Conservation (phyloP, 2,329 filamentous ascomycete genomes). For the Colletotrichum chlorophyti region DNA sequence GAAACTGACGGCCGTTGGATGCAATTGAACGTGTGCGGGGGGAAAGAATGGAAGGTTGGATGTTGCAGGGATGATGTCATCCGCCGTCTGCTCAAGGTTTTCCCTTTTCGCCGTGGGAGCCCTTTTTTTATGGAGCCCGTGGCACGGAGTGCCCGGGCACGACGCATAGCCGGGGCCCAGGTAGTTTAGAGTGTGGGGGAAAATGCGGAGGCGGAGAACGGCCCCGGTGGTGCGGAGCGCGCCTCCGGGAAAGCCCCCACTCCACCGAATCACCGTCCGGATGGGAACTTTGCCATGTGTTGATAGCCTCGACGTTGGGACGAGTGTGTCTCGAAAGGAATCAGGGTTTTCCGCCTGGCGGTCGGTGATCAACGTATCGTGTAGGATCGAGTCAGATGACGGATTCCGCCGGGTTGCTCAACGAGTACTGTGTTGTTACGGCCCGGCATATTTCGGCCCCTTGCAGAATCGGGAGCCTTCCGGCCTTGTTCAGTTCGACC, state of each 20-base stretch:
- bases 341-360: too few relatives aligned
- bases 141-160: slow-evolving; percentile 6
- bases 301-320: too few relatives aligned
- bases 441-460: too few relatives aligned
- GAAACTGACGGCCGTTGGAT: not conserved
- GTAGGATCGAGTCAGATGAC: too few relatives aligned
- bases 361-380: too few relatives aligned
- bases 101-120: slow-evolving; percentile 6
- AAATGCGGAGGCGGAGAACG: slow-evolving; percentile 21
- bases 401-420: too few relatives aligned
- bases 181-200: not conserved
- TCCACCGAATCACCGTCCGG: not conserved
- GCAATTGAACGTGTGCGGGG: not conserved
- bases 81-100: not conserved
- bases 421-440: too few relatives aligned
- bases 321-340: too few relatives aligned
- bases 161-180: slow-evolving; percentile 15
- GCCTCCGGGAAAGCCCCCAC: not conserved
- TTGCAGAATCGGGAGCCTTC: too few relatives aligned
- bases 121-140: not conserved
- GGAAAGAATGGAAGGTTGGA: too few relatives aligned
- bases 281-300: not conserved
- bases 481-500: too few relatives aligned
- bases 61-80: slow-evolving; percentile 16
- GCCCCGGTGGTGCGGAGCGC: not conserved